A percentile compares a stretch with the other conserved stretches of the same genome.
Conservation (phyloP, 1,139 yeast species). For the Pichia sp. region DNA sequence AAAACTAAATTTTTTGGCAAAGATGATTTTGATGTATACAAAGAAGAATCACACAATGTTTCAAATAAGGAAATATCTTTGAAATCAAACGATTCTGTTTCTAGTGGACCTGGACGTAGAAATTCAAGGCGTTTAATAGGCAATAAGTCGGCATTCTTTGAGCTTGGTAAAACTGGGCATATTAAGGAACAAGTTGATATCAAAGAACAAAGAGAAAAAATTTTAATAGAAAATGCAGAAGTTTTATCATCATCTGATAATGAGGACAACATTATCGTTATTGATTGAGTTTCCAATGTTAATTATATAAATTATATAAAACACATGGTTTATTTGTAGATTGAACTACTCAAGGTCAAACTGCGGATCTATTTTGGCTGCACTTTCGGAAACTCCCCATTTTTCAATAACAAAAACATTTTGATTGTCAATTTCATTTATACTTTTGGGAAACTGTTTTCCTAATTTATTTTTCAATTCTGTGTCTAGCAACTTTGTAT, state of each 20-base stretch:
- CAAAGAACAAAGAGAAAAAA: conserved; percentile 2
- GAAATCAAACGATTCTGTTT: neutral
- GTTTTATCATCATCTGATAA: conserved; percentile 1
- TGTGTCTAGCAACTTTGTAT: conserved; percentile 24
- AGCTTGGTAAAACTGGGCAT: conserved; percentile 12
- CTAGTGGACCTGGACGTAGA: neutral
- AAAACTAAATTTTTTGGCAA: neutral
- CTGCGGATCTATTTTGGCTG: conserved; percentile 41
- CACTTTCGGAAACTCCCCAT: conserved; percentile 43
- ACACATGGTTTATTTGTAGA: neutral
- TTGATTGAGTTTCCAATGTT: neutral
- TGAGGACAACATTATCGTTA: conserved; percentile 2
- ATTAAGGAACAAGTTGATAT: conserved; percentile 8
- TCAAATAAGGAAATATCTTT: neutral
- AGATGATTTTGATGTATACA: neutral
- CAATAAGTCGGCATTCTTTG: conserved; percentile 2
- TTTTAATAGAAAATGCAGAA: conserved; percentile 2
- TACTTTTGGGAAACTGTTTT: conserved; percentile 28
- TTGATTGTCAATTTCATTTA: conserved; percentile 32
- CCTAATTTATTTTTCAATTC: conserved; percentile 28
- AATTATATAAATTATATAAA: neutral
- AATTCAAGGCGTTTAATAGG: conserved; percentile 4
- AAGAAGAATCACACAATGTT: neutral
- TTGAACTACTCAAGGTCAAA: conserved; percentile 25
- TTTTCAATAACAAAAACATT: conserved; percentile 34